A percentile compares a stretch with the other conserved stretches of the same genome.
These are phyloP conservation scores for Jamesozyma rosinii DNA, from an alignment of 805 yeast genomes.

Conservation along the genomic window DNA sequence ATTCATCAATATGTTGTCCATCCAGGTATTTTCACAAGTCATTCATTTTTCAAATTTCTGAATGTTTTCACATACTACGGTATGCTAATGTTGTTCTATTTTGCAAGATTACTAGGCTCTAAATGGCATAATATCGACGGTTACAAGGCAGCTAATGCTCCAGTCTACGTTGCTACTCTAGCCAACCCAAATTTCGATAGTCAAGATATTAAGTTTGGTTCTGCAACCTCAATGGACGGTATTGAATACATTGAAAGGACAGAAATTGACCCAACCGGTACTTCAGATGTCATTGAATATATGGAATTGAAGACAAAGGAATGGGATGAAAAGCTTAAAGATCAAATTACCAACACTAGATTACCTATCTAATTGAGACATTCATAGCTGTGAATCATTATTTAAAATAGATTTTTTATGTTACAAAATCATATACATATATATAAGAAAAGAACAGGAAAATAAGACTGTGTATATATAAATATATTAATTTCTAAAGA, in stretches of 20 bases:
- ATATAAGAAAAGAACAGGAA: not conserved
- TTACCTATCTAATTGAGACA: conserved; percentile 12
- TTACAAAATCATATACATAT: not conserved
- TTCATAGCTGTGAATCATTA: not conserved
- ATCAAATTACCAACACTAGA: conserved; percentile 57
- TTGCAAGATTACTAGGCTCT: conserved; percentile 76
- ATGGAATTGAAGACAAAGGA: conserved; percentile 46
- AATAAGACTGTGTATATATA: not conserved
- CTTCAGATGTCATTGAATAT: conserved; percentile 56
- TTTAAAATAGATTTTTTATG: not conserved
- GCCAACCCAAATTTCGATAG: conserved; percentile 40
- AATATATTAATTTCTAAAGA: not conserved
- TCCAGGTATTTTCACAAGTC: conserved; percentile 88
- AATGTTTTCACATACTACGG: conserved; percentile 75
- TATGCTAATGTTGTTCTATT: conserved; percentile 73
- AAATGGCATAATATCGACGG: conserved; percentile 86
- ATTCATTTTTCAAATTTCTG: conserved; percentile 66
- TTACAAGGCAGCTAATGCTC: conserved; percentile 83
- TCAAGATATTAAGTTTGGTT: conserved; percentile 57
- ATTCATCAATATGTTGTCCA: conserved; percentile 72
- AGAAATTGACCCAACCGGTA: conserved; percentile 55
- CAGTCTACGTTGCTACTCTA: conserved; percentile 52
- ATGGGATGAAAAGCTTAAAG: conserved; percentile 69
- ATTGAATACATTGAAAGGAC: conserved; percentile 48
- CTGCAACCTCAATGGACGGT: conserved; percentile 61